These are phyloP conservation scores for Polygonum maritimum DNA, from an alignment of 148 eudicot species.

Conservation along the genomic window DNA sequence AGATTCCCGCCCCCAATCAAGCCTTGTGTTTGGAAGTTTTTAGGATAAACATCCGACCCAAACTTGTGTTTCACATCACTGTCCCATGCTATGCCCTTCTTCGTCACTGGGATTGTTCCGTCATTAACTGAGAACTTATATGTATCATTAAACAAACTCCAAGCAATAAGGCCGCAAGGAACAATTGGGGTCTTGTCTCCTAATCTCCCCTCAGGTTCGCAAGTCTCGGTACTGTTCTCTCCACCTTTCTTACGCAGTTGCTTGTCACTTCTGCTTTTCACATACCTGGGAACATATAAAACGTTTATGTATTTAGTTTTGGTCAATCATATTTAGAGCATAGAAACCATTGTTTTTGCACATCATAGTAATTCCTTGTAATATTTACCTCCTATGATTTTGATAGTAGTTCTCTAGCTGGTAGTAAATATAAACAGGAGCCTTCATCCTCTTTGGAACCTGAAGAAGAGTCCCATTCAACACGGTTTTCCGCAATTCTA, in stretches of 20 bases:
- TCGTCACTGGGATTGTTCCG: slow-evolving; percentile 21
- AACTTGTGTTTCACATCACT: slow-evolving; percentile 68
- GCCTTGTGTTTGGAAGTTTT: slow-evolving; percentile 53
- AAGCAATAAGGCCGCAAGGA: slow-evolving; percentile 92
- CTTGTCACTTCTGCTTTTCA: slow-evolving; percentile 18
- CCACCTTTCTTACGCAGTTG: slow-evolving; percentile 11
- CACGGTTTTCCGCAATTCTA: not conserved
- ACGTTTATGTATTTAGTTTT: not conserved
- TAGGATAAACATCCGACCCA: slow-evolving; percentile 66
- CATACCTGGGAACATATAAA: slow-evolving; percentile 10
- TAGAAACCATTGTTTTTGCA: not conserved
- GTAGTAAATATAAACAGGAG: slow-evolving; percentile 64
- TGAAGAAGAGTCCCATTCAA: slow-evolving; percentile 20
- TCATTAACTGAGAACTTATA: slow-evolving; percentile 24
- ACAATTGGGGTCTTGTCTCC: slow-evolving; percentile 33
- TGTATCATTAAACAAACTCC: slow-evolving; percentile 94
- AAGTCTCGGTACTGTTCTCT: not conserved
- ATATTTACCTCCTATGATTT: slow-evolving; percentile 51
- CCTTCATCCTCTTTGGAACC: slow-evolving; percentile 72
- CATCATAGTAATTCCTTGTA: not conserved
- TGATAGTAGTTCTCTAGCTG: slow-evolving; percentile 57
- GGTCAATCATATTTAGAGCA: not conserved
- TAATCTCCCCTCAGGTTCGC: slow-evolving; percentile 4
- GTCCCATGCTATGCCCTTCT: slow-evolving; percentile 67
- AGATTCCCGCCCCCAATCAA: slow-evolving; percentile 75